Evolutionary conservation across 306 rosid genomes (phyloP).

Genomic region (Castanospermum australe): DNA sequence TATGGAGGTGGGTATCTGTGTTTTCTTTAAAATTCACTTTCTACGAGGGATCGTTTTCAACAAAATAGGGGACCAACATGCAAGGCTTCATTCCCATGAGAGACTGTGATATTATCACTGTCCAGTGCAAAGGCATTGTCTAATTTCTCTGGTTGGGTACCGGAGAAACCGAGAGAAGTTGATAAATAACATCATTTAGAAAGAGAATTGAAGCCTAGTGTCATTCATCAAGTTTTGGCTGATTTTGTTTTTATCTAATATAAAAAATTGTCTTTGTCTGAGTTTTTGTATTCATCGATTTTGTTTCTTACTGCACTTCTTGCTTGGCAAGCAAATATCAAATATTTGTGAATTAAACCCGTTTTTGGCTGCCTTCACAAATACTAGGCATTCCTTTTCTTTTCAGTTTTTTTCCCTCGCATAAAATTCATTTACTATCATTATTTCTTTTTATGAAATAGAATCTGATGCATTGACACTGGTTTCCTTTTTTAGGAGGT

Average conservation of each 20-base stretch:
- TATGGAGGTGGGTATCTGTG: constrained; percentile 56
- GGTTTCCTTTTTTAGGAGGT: constrained; percentile 60
- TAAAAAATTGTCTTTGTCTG: background rate
- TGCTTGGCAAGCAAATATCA: constrained; percentile 22
- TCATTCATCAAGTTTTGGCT: constrained; percentile 15
- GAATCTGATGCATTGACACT: constrained; percentile 29
- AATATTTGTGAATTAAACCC: background rate
- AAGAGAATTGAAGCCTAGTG: constrained; percentile 9
- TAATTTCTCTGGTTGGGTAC: background rate
- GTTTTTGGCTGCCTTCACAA: constrained; percentile 12
- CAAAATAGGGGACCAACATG: constrained; percentile 6
- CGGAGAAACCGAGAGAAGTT: constrained; percentile 8
- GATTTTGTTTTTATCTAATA: background rate
- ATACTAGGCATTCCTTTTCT: background rate
- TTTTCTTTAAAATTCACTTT: background rate
- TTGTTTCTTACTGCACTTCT: constrained; percentile 18
- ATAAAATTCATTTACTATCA: background rate
- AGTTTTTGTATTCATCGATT: background rate
- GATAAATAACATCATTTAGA: background rate
- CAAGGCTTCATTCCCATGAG: background rate
- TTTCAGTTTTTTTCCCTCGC: background rate
- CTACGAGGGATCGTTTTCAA: background rate
- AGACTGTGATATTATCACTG: constrained; percentile 1
- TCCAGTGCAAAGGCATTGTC: constrained; percentile 20
- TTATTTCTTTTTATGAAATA: background rate